These are phyloP conservation scores for Botrytis galanthina DNA, from an alignment of 2,329 filamentous ascomycete genomes.

Conservation along the genomic window DNA sequence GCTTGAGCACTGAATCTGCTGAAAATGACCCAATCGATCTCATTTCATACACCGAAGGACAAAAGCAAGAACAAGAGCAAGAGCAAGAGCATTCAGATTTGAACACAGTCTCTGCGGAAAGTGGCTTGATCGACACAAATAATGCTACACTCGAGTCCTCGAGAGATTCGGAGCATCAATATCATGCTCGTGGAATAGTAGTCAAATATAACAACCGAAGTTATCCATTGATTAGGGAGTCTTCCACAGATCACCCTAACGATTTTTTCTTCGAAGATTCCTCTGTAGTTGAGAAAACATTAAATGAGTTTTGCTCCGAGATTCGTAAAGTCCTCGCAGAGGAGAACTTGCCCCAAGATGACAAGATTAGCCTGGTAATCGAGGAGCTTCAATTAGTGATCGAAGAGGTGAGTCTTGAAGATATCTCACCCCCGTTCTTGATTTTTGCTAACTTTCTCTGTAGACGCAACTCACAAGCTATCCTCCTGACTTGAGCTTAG, in stretches of 20 bases:
- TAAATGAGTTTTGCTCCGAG: conserved; percentile 55
- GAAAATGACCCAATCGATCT: background rate
- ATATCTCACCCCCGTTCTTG: background rate
- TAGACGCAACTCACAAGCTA: conserved; percentile 47
- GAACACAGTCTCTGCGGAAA: background rate
- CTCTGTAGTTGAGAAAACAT: conserved; percentile 49
- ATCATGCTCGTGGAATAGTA: conserved; percentile 15
- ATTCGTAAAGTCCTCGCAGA: conserved; percentile 53
- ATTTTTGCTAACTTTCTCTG: conserved; percentile 33
- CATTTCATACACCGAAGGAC: background rate
- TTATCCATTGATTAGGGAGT: conserved; percentile 19
- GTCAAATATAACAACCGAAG: conserved; percentile 18
- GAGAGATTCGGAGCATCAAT: background rate
- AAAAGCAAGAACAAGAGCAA: background rate
- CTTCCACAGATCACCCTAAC: conserved; percentile 46
- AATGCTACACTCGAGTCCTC: background rate
- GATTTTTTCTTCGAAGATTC: conserved; percentile 57
- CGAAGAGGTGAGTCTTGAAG: conserved; percentile 50
- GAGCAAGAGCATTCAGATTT: background rate
- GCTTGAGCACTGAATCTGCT: background rate
- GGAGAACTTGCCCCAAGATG: conserved; percentile 52
- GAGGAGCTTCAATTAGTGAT: conserved; percentile 54
- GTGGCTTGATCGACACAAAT: background rate
- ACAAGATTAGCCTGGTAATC: conserved; percentile 56
- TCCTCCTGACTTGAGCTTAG: conserved; percentile 49